Percentiles rank a stretch among this genome's conserved stretches.
phyloP scores from a whole-genome alignment of 768 basidiomycete species.

The Phylloporus rhodoxanthus region DNA sequence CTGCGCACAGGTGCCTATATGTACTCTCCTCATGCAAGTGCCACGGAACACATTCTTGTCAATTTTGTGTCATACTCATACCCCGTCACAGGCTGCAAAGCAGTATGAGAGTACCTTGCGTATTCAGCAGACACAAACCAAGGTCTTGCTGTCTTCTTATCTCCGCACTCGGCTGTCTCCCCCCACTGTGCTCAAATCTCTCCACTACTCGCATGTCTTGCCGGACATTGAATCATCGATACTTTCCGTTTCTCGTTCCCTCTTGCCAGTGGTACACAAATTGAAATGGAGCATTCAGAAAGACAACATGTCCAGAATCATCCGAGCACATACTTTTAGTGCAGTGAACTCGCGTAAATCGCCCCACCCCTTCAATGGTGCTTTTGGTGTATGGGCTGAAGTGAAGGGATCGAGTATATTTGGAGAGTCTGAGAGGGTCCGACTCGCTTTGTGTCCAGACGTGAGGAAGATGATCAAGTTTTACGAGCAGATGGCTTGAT shows the following conservation, averaged over 20 bases:
- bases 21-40: conserved; percentile 50
- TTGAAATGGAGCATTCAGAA: conserved; percentile 68
- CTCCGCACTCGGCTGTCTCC: conserved; percentile 43
- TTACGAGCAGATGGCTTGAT: conserved; percentile 43
- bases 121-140: conserved; percentile 50
- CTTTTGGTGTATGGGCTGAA: conserved; percentile 54
- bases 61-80: conserved; percentile 5
- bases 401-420: conserved; percentile 44
- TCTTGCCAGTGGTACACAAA: conserved; percentile 58
- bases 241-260: conserved; percentile 48
- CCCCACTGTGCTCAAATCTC: conserved; percentile 36
- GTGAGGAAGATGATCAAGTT: conserved; percentile 53
- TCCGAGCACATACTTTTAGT: conserved; percentile 39
- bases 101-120: conserved; percentile 59
- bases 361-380: conserved; percentile 28
- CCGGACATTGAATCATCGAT: conserved; percentile 62
- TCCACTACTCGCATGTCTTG: conserved; percentile 48
- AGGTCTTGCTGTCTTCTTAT: conserved; percentile 47
- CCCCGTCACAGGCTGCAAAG: conserved; percentile 45
- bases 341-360: conserved; percentile 20
- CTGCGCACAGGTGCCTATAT: conserved; percentile 66
- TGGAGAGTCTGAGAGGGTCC: conserved; percentile 57
- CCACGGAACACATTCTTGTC: not conserved
- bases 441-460: conserved; percentile 64
- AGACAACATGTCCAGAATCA: conserved; percentile 53